Evolutionary conservation across 169 alveolate genomes (phyloP).

Genomic region (Plasmodium fragile): DNA sequence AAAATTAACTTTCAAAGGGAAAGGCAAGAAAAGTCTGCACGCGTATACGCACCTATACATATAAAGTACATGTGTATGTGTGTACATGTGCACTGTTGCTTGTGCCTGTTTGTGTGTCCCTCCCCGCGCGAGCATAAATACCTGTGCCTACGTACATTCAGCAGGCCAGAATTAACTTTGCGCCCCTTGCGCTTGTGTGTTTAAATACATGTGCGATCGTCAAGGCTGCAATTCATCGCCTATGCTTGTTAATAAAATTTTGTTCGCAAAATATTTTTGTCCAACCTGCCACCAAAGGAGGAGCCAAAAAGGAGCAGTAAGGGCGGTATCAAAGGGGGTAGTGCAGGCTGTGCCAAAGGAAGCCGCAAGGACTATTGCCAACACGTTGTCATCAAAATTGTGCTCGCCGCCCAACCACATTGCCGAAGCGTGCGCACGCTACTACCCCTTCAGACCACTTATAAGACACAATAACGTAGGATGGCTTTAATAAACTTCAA

Average conservation of each 20-base stretch:
- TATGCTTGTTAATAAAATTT: neutral
- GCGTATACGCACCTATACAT: neutral
- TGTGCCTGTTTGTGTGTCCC: neutral
- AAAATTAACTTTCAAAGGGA: conserved; percentile 14
- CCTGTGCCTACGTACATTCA: neutral
- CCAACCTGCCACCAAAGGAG: neutral
- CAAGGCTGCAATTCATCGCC: neutral
- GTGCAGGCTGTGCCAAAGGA: neutral
- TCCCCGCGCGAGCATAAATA: neutral
- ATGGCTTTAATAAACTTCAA: conserved; percentile 73
- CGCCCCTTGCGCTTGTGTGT: neutral
- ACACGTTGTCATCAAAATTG: neutral
- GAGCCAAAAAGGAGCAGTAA: neutral
- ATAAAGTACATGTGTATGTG: neutral
- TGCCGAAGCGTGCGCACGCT: neutral
- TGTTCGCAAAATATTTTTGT: neutral
- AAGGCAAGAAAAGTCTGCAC: neutral
- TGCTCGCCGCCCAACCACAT: neutral
- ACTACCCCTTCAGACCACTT: neutral
- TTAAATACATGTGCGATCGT: neutral
- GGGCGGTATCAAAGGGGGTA: neutral
- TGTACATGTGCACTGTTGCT: neutral
- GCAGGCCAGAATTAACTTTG: neutral
- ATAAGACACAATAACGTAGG: neutral
- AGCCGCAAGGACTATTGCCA: neutral